Percentiles rank a stretch among this genome's conserved stretches.
Evolutionary conservation across 768 basidiomycete species (phyloP).

Genomic region (Holtermannia corniformis): DNA sequence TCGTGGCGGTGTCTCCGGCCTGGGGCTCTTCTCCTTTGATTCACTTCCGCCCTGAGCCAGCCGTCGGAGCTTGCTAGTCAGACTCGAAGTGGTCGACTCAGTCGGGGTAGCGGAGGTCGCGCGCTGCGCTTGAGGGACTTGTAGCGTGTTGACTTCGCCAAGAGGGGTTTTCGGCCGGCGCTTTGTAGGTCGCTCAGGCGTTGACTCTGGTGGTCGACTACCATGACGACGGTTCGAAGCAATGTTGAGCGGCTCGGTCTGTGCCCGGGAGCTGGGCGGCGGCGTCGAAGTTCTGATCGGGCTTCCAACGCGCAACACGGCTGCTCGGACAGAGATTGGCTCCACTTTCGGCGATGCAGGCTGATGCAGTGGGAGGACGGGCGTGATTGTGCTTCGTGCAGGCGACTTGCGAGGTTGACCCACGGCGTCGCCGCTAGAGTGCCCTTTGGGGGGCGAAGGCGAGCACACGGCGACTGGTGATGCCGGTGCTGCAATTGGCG

Average conservation of each 20-base stretch:
- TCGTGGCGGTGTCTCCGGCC: background rate
- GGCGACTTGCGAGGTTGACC: constrained; percentile 34
- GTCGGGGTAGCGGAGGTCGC: background rate
- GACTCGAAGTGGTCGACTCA: background rate
- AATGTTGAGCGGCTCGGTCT: no score
- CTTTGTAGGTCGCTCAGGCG: background rate
- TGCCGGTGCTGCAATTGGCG: background rate
- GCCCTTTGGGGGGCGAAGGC: no score
- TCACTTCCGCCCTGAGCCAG: background rate
- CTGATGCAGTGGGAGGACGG: no score
- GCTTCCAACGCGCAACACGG: background rate
- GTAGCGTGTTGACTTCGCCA: background rate
- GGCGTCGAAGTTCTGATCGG: background rate
- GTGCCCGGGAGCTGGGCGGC: background rate
- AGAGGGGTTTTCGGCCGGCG: background rate
- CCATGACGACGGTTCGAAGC: no score
- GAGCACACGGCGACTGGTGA: constrained; percentile 4
- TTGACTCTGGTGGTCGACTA: background rate
- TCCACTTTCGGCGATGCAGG: no score
- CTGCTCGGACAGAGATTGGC: background rate
- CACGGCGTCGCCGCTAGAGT: constrained; percentile 24
- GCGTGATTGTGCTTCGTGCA: no score
- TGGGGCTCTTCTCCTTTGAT: no score
- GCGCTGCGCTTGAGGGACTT: background rate
- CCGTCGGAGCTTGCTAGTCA: background rate